Percentiles rank a stretch among this genome's conserved stretches.
Conservation (phyloP, 768 basidiomycete species). For the Phlebiopsis flavidoalba region DNA sequence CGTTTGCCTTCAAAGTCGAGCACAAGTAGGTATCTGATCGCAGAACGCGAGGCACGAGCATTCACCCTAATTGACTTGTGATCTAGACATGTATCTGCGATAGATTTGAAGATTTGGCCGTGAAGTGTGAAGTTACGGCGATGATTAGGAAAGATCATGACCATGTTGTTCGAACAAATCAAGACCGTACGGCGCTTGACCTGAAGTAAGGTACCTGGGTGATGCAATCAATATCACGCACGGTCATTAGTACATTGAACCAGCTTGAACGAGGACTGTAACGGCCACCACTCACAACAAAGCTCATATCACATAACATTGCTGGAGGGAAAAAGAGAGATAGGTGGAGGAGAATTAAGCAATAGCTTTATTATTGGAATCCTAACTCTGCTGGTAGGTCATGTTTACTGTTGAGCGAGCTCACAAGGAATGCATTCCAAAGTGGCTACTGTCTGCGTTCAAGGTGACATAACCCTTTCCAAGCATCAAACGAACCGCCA, state of each 20-base stretch:
- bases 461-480: conserved; percentile 39
- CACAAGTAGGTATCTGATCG: conserved; percentile 18
- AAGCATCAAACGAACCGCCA: neutral
- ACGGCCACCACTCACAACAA: too few relatives aligned
- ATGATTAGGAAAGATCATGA: neutral
- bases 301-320: too few relatives aligned
- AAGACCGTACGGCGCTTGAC: too few relatives aligned
- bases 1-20: conserved; percentile 28
- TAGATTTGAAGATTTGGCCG: neutral
- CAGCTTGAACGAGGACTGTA: too few relatives aligned
- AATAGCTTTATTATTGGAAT: too few relatives aligned
- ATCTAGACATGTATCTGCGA: neutral
- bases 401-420: conserved; percentile 69
- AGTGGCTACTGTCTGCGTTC: conserved; percentile 54
- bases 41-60: neutral
- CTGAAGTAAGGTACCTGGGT: too few relatives aligned
- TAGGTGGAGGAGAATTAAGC: too few relatives aligned
- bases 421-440: conserved; percentile 73
- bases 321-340: too few relatives aligned
- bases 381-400: neutral
- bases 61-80: neutral
- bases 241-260: too few relatives aligned
- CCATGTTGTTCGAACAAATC: too few relatives aligned
- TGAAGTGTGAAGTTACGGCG: neutral
- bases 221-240: too few relatives aligned